Evolutionary conservation across 495 filamentous ascomycete genomes (phyloP).

Genomic region (Penicillium waksmanii): DNA sequence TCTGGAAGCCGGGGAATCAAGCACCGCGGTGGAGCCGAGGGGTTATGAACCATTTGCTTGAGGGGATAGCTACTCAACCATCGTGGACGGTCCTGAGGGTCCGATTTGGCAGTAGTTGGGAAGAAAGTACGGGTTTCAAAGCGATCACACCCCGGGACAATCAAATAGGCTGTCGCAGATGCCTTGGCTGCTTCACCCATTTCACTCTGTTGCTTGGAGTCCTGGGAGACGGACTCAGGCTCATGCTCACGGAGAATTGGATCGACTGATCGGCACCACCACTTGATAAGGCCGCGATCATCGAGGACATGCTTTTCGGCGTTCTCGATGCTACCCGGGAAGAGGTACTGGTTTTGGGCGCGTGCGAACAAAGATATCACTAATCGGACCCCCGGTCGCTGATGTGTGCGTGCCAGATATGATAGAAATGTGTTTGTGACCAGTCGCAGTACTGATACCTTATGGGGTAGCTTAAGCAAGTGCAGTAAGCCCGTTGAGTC

Average conservation of each 20-base stretch:
- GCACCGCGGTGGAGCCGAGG: conserved; percentile 73
- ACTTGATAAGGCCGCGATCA: conserved; percentile 84
- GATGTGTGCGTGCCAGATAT: conserved; percentile 68
- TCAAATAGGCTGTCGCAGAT: conserved; percentile 69
- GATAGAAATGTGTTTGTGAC: conserved; percentile 76
- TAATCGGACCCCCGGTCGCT: conserved; percentile 68
- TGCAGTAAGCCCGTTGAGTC: conserved; percentile 91
- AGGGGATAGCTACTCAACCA: conserved; percentile 66
- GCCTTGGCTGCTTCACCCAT: conserved; percentile 40
- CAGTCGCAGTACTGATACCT: conserved; percentile 71
- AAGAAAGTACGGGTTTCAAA: conserved; percentile 71
- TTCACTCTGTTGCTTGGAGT: conserved; percentile 47
- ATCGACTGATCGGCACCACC: conserved; percentile 92
- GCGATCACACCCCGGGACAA: conserved; percentile 82
- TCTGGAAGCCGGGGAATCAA: conserved; percentile 92
- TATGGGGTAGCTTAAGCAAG: conserved; percentile 60
- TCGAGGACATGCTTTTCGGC: conserved; percentile 88
- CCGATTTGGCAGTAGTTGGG: conserved; percentile 47
- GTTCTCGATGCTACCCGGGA: conserved; percentile 88
- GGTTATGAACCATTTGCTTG: conserved; percentile 56
- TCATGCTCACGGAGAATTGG: conserved; percentile 62
- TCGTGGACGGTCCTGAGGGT: conserved; percentile 48
- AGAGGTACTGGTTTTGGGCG: conserved; percentile 92
- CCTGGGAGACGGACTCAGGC: conserved; percentile 43
- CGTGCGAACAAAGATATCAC: conserved; percentile 92